Base-by-base conservation (phyloP, 257 asterid species). In the Linderniella brevidens region DNA sequence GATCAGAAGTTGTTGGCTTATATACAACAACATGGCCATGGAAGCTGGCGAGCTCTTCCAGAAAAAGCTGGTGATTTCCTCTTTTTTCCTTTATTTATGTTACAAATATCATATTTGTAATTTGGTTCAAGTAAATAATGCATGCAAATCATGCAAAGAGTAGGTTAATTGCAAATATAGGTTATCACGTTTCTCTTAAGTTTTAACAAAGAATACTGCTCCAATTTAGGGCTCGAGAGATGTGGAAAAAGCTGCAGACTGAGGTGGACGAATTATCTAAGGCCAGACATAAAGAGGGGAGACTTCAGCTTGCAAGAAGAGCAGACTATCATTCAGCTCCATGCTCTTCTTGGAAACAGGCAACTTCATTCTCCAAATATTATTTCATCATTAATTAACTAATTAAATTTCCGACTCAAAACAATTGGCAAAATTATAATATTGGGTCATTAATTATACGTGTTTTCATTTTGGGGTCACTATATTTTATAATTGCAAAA, bases 31-130 rank as follows among this genome's bases (percentile, higher is more conserved):
- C 72, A 81, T 25, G 93, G 88, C 57, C 70, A 71, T 48, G 76
- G 67, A 14, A 74, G 85, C 55, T 81, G 90, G 93, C 54, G 80
- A 62, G 58, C 49, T 44, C 75, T 81, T 41, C 90, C 93, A 25
- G 4, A 25, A n/a, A 13, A 16, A n/a, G 9, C 48, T 16, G 48
- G 17, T 16, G 9, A 8, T 16, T 43, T n/a, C 17, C 17, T 16
- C 14, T n/a, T 41, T 7, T 41, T 41, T 12, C 5, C 5, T 41
- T n/a, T n/a, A n/a, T n/a, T n/a, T n/a, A n/a, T n/a, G n/a, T n/a
- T n/a, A 25, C 4, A 25, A 25, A 25, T 25, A 25, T 25, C 32
- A 25, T 2, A 3, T 25, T 25, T 25, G 32, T 25, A 25, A 25
- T 6, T 25, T n/a, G n/a, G n/a, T n/a, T n/a, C n/a, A 25, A 25